Base-by-base conservation (phyloP, 768 basidiomycete species). In the Cyclocybe aegerita region DNA sequence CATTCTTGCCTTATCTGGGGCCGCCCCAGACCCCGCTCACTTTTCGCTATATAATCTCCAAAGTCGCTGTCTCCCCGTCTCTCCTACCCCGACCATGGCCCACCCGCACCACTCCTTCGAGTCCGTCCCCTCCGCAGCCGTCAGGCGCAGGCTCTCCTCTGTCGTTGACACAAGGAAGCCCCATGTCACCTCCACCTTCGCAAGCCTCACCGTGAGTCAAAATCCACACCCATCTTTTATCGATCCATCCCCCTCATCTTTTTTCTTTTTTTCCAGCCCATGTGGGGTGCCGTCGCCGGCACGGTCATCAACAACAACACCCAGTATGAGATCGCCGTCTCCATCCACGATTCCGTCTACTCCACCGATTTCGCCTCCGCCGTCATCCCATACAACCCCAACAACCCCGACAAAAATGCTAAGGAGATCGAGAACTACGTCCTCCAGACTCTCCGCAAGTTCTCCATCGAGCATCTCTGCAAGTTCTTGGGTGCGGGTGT, bases 401-500 rank as follows among this genome's bases (percentile, higher is more conserved):
- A 75, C 49, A 73, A 79, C 43, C 72, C 80, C 8, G 74, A 80
- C 11, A 77, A 78, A 55, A 86, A 78, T 61, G 76, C 79, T 9
- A 67, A 78, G 47, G 74, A 72, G 16, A 87, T 92, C 63, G 85
- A 87, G 65, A 70, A 68, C 41, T 80, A 82, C 55, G 75, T 91
- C 55, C 61, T 89, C 49, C 69, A 81, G n/a, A 78, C 79, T 9
- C 66, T 93, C 46, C 80, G 82, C 64, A 81, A 82, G 59, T 91
- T 92, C 73, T 82, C 83, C 40, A 70, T 74, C 23, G 85, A 87
- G 57, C 90, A 93, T 65, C 68, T 91, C 16, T 88, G 89, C 79
- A 91, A 92, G 74, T 90, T 93, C 75, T 76, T 92, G 54, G 89
- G 89, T 58, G 86, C 86, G 4, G 90, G 90, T 59, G 78, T 93